Evolutionary conservation across 495 filamentous ascomycete genomes (phyloP), one percentile per base, ranked within the genome.

Genomic region (Talaromyces borbonicus): DNA sequence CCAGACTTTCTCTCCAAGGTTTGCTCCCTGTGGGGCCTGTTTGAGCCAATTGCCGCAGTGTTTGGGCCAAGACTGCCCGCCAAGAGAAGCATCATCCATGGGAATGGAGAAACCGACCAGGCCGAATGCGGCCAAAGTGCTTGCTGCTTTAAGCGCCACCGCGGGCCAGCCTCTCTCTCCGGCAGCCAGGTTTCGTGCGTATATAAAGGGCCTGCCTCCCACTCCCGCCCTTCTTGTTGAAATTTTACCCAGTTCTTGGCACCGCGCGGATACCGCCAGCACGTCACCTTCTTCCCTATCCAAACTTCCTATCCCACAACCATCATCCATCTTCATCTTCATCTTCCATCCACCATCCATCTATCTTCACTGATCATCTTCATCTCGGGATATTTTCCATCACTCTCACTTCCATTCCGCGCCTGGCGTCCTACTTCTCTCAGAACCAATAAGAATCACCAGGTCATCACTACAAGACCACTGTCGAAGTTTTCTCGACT

Each of bases 191-290:
- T 41, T 37, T 51, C 53, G 51, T 35, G 53, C 55, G 33, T 69
- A 72, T 72, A 68, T 63, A 69, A 69, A 60, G 65, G 52, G 52
- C 58, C 63, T 61, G 61, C 59, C 66, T 68, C 66, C 68, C 66
- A 59, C 63, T 59, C 61, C 56, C 55, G 50, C 26, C 24, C 23
- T 32, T 41, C 40, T 52, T 45, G 49, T 57, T 55, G 54, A 58
- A 59, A 59, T 65, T 55, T 58, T 55, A 57, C 52, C 63, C 60
- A 62, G 68, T 65, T 71, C 68, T 71, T 71, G 68, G 68, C 68
- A 70, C 58, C 56, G 51, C 59, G 59, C 60, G 60, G 61, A 66
- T 24, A 49, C 61, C 54, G 55, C 57, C 57, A 55, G 50, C 38
- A 36, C 50, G 27, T 43, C 49, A 47, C 56, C 44, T 41, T 55